Percentiles rank a stretch among this genome's conserved stretches.
Evolutionary conservation across 2,329 filamentous ascomycete genomes (phyloP).

Genomic region (Epicoccum nigrum): DNA sequence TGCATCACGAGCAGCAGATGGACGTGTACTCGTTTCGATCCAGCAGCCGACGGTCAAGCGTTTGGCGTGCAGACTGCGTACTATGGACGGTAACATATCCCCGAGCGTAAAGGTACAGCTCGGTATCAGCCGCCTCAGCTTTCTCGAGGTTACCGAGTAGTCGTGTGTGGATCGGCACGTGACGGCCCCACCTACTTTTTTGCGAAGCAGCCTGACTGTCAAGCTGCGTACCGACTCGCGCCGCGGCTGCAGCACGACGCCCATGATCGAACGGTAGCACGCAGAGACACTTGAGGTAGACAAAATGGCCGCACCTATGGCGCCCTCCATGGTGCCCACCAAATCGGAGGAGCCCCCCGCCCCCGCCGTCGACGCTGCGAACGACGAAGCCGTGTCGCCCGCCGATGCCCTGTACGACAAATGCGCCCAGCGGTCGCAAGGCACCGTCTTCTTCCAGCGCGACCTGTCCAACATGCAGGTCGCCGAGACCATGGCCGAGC

Average conservation of each 20-base stretch:
- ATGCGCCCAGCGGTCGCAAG: constrained; percentile 42
- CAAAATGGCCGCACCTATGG: constrained; percentile 33
- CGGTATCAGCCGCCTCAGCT: too few species aligned
- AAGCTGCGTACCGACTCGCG: constrained; percentile 6
- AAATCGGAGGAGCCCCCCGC: constrained; percentile 27
- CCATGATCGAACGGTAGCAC: constrained; percentile 33
- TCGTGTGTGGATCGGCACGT: constrained; percentile 8
- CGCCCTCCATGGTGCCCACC: constrained; percentile 24
- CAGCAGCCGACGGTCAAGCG: not conserved
- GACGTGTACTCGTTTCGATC: not conserved
- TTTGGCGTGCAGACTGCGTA: not conserved
- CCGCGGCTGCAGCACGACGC: constrained; percentile 13
- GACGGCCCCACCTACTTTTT: constrained; percentile 15
- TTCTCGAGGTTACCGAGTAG: too few species aligned
- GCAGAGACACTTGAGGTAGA: not conserved
- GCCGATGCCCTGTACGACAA: constrained; percentile 47
- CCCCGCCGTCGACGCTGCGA: constrained; percentile 8
- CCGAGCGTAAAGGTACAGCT: too few species aligned
- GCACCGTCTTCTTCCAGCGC: constrained; percentile 49
- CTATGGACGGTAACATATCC: too few species aligned
- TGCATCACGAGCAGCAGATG: not conserved
- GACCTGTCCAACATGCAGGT: constrained; percentile 47
- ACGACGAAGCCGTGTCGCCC: constrained; percentile 24
- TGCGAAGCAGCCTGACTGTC: constrained; percentile 2
- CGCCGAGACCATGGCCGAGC: constrained; percentile 41